Evolutionary conservation across 2,329 filamentous ascomycete species (phyloP).

Genomic region (Cladophialophora chaetospira): DNA sequence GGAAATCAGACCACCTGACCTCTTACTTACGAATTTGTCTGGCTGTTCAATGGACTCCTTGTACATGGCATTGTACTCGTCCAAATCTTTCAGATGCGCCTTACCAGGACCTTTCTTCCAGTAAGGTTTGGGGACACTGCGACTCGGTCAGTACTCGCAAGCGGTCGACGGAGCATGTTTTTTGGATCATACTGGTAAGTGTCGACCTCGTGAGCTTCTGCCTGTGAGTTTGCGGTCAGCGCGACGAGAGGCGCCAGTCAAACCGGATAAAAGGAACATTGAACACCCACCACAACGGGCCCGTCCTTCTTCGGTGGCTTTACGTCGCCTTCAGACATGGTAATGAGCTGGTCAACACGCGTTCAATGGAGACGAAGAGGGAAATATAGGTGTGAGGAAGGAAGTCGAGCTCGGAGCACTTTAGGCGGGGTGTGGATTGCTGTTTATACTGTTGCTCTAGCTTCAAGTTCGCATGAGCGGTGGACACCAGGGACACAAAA

Average conservation of each 20-base stretch:
- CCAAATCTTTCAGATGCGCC: slow-evolving; percentile 61
- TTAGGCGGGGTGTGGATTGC: slow-evolving; percentile 1
- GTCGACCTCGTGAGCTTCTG: slow-evolving; percentile 52
- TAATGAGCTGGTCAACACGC: slow-evolving; percentile 1
- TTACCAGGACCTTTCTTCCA: slow-evolving; percentile 61
- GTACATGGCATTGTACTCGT: slow-evolving; percentile 66
- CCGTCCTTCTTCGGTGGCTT: slow-evolving; percentile 36
- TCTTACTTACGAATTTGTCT: slow-evolving; percentile 81
- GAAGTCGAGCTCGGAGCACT: slow-evolving; percentile 4
- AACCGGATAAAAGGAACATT: not conserved
- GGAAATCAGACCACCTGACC: too few species aligned
- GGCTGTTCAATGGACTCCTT: slow-evolving; percentile 88
- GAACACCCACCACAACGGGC: slow-evolving; percentile 43
- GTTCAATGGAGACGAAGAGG: not conserved
- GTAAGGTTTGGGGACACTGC: slow-evolving; percentile 57
- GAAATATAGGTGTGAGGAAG: not conserved
- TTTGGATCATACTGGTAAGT: slow-evolving; percentile 46
- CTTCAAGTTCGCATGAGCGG: slow-evolving; percentile 1
- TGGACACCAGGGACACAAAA: slow-evolving; percentile 4
- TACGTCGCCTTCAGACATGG: slow-evolving; percentile 43
- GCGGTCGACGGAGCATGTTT: not conserved
- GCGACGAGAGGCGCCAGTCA: not conserved
- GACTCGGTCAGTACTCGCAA: slow-evolving; percentile 13
- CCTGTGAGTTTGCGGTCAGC: slow-evolving; percentile 28
- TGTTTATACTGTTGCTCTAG: slow-evolving; percentile 15